These are phyloP conservation scores for Chamaecyparis obtusa DNA, from an alignment of 75 land plant species.

Conservation along the genomic window DNA sequence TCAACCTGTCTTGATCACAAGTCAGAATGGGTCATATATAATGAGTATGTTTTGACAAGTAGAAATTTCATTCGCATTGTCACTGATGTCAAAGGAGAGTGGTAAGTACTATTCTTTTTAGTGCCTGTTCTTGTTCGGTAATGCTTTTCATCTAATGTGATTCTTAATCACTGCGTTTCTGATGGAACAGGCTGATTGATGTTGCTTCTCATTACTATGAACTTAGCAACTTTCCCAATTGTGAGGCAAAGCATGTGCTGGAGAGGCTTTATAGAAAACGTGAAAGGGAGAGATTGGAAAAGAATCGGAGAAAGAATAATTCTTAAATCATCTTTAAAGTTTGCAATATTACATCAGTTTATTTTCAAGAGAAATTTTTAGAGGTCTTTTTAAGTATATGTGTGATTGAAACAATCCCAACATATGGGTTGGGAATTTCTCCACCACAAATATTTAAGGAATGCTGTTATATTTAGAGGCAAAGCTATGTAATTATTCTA, in stretches of 20 bases:
- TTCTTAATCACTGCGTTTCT: background rate
- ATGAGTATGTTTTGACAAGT: conserved; percentile 38
- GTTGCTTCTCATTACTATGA: conserved; percentile 27
- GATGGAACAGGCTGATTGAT: conserved; percentile 28
- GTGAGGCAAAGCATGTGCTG: conserved; percentile 24
- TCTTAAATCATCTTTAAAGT: background rate
- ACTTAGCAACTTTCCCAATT: conserved; percentile 24
- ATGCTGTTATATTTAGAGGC: background rate
- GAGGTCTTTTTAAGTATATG: background rate
- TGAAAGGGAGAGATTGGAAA: conserved; percentile 25
- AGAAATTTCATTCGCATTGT: conserved; percentile 23
- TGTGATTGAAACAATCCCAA: background rate
- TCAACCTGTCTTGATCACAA: conserved; percentile 27
- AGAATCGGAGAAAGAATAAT: conserved; percentile 7
- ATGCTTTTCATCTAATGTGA: background rate
- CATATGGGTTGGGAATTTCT: background rate
- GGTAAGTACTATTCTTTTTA: conserved; percentile 15
- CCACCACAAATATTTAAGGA: background rate
- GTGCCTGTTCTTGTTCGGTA: background rate
- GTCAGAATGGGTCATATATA: conserved; percentile 21
- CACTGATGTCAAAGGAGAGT: conserved; percentile 18
- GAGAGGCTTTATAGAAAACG: conserved; percentile 39
- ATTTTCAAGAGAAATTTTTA: background rate
- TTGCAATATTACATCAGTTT: background rate
- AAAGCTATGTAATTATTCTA: background rate